Base-by-base conservation (phyloP, 2,329 filamentous ascomycete genomes). In the Pseudogymnoascus destructans region DNA sequence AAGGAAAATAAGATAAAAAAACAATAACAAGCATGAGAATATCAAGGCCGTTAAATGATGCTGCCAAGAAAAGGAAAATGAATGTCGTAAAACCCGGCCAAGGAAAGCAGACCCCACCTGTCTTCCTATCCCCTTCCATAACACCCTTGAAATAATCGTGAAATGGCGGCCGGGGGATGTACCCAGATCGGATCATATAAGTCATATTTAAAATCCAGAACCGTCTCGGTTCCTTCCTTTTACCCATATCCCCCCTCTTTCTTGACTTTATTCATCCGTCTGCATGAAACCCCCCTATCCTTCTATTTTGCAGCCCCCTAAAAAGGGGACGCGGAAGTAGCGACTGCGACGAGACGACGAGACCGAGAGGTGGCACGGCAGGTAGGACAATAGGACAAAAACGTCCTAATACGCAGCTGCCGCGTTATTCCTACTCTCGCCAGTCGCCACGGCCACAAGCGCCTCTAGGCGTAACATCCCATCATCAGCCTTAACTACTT, bases 371-470 rank as follows among this genome's bases (percentile, higher is more conserved):
- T 19, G 15, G 15, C 7, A 10, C 15, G 35, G 15, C 35, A 19
- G 8, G 15, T 15, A n/a, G 15, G 35, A 17, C 35, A 38, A 3
- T 17, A 19, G 35, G 15, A 19, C 7, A 13, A 57, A 57, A 17
- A 13, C 25, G 17, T 23, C 23, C 10, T 61, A 67, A 60, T 65
- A 65, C 23, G 63, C 64, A 21, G 71, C 67, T 11, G 69, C 64
- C 3, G 70, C 68, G 19, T 68, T 68, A 58, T 70, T 72, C 25
- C 71, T 75, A 17, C 35, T 38, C 66, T 82, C 80, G 61, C 77
- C 78, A 1, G 81, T 84, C 3, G 82, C 81, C 40, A 84, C 81
- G 4, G 81, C 81, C n/a, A 85, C 81, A 7, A 85, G 74, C 21
- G 81, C 79, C 61, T 85, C 79, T 4, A 85, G 69, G 36, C 80